These are phyloP conservation scores for Nadsonia starkeyi-henricii DNA, from an alignment of 1,139 yeast genomes.

Conservation along the genomic window DNA sequence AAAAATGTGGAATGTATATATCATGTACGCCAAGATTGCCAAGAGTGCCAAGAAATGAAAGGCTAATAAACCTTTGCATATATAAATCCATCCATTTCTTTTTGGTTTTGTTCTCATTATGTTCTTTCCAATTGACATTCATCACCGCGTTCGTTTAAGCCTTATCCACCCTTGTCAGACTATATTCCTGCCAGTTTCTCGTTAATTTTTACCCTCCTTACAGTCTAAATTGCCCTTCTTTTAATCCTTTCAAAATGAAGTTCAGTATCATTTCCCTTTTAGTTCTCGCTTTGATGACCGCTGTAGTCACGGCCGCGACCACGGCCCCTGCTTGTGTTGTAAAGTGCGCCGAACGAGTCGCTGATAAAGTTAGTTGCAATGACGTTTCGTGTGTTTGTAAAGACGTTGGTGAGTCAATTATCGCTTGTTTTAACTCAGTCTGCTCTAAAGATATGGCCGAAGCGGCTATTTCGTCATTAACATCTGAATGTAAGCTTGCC, in stretches of 20 bases:
- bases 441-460: constrained; percentile 53
- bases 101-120: too few relatives aligned
- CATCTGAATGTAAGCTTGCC: constrained; percentile 21
- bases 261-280: background rate
- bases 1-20: too few relatives aligned
- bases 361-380: too few relatives aligned
- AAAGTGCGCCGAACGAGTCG: too few relatives aligned
- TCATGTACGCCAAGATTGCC: too few relatives aligned
- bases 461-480: constrained; percentile 44
- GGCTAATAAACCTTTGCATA: too few relatives aligned
- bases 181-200: background rate
- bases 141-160: too few relatives aligned
- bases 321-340: too few relatives aligned
- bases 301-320: constrained; percentile 45
- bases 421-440: constrained; percentile 43
- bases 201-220: too few relatives aligned
- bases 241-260: constrained; percentile 2
- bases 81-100: too few relatives aligned
- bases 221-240: background rate
- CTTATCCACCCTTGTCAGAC: background rate
- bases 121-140: too few relatives aligned
- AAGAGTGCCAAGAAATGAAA: too few relatives aligned
- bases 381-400: constrained; percentile 55
- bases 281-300: constrained; percentile 1
- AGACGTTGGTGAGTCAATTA: constrained; percentile 32